Evolutionary conservation across 1,284 basidiomycete genomes (phyloP), one percentile per base, ranked within the genome.

Genomic region (Malassezia restricta): DNA sequence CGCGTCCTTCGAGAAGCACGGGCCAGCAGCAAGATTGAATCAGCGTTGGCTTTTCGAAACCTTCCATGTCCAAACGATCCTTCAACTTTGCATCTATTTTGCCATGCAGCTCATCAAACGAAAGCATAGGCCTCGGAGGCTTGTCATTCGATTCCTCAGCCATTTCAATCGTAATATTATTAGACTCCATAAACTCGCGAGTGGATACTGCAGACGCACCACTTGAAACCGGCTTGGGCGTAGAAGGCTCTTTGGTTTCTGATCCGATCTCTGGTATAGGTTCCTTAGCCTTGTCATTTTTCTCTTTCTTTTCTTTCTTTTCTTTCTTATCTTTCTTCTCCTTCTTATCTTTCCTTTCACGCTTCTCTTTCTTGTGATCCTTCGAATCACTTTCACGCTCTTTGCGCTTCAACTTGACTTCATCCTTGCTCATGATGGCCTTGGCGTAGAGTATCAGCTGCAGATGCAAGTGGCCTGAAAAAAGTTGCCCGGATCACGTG

Each of bases 11-110:
- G 29, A 96, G 76, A 6, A 87, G 80, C 15, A 87, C 83, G 3
- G 90, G 89, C 92, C 92, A 99, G 31, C 90, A 84, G 66, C 88
- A 94, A 5, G 89, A 84, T 74, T 98, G 92, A 54, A 99, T 91
- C 0, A 92, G 89, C 0, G 91, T 94, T 0, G 94, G 94, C 64
- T 86, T 83, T 54, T 83, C 80, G 77, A 92, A 99, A 8, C 78
- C 68, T 32, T 76, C 53, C 74, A 75, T 56, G 89, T 83, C 17
- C 82, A 85, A 8, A 74, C 74, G 53, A 78, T 63, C 57, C 42
- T 62, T 65, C 40, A 73, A 79, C 24, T 91, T 78, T 11, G 78
- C 76, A 5, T 77, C 74, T 12, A 84, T 82, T 49, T 92, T 79
- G 37, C 77, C 76, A 5, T 81, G 77, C 1, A 89, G 78, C 58